Conservation (phyloP, 768 basidiomycete genomes). For the Boletus tylopilopsis region DNA sequence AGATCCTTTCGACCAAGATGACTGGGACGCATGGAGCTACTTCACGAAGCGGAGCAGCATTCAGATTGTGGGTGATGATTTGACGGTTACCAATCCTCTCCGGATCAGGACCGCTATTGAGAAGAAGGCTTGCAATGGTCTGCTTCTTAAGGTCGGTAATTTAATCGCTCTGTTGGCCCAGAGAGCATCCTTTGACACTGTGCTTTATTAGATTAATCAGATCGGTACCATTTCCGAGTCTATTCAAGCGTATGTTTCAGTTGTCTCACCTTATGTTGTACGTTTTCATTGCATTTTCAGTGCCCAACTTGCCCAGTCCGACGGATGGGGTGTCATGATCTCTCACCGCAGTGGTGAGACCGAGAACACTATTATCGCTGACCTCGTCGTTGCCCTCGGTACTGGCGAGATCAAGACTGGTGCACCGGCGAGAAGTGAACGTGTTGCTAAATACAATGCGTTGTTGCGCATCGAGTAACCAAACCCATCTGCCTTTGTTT, state of each 20-base stretch:
- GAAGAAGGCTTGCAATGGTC: slow-evolving; percentile 99
- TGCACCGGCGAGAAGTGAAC: slow-evolving; percentile 93
- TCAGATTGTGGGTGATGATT: slow-evolving; percentile 93
- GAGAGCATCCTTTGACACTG: slow-evolving; percentile 1
- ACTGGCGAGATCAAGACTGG: slow-evolving; percentile 98
- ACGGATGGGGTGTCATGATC: slow-evolving; percentile 99
- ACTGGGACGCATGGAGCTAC: slow-evolving; percentile 97
- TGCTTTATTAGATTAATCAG: slow-evolving; percentile 74
- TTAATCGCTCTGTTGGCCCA: not conserved
- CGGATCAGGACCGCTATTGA: slow-evolving; percentile 99
- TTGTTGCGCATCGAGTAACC: slow-evolving; percentile 88
- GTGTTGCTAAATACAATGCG: slow-evolving; percentile 92
- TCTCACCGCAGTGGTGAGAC: slow-evolving; percentile 99
- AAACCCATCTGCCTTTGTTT: not conserved
- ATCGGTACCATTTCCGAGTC: slow-evolving; percentile 99
- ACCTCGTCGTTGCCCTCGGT: slow-evolving; percentile 90
- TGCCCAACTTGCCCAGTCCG: slow-evolving; percentile 92
- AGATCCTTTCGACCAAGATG: slow-evolving; percentile 99
- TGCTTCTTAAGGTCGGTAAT: slow-evolving; percentile 79
- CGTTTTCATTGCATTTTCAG: slow-evolving; percentile 36
- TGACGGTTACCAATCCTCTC: slow-evolving; percentile 96
- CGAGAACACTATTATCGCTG: slow-evolving; percentile 95
- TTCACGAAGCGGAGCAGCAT: slow-evolving; percentile 77
- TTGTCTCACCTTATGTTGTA: not conserved
- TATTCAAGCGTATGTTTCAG: slow-evolving; percentile 83